Evolutionary conservation across 768 basidiomycete species (phyloP).

Genomic region (Sarcodon aspratus): DNA sequence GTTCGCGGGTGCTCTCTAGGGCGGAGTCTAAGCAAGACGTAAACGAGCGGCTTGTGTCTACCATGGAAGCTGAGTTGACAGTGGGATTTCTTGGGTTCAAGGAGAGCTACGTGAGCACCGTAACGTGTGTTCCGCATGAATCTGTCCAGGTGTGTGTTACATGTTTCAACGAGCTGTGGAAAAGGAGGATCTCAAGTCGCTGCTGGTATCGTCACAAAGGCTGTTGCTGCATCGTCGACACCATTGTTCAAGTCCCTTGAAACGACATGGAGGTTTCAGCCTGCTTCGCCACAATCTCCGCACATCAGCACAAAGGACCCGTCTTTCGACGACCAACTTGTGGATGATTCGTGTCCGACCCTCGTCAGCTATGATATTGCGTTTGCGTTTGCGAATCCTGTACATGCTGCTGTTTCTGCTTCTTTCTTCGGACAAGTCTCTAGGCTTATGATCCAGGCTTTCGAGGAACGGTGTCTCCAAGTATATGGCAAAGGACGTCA

Average conservation of each 20-base stretch:
- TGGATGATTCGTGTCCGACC: conserved; percentile 37
- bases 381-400: conserved; percentile 80
- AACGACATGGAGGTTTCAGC: conserved; percentile 67
- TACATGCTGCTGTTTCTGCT: conserved; percentile 75
- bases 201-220: conserved; percentile 28
- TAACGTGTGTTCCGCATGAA: conserved; percentile 68
- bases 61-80: conserved; percentile 74
- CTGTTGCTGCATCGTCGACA: conserved; percentile 57
- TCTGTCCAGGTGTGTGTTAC: conserved; percentile 59
- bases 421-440: conserved; percentile 83
- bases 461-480: conserved; percentile 71
- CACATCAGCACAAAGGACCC: conserved; percentile 18
- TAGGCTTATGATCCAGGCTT: conserved; percentile 83
- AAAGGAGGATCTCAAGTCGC: not conserved
- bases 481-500: conserved; percentile 43
- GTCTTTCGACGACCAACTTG: conserved; percentile 1
- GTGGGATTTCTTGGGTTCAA: conserved; percentile 82
- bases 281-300: conserved; percentile 32
- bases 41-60: conserved; percentile 16
- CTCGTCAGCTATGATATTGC: conserved; percentile 75
- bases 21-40: conserved; percentile 16
- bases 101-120: conserved; percentile 81
- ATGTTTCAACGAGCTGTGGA: not conserved
- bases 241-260: conserved; percentile 63
- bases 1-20: conserved; percentile 46